Percentiles rank a stretch among this genome's conserved stretches.
These are phyloP conservation scores for Penicillium brasilianum DNA, from an alignment of 2,329 filamentous ascomycete genomes.

Conservation along the genomic window DNA sequence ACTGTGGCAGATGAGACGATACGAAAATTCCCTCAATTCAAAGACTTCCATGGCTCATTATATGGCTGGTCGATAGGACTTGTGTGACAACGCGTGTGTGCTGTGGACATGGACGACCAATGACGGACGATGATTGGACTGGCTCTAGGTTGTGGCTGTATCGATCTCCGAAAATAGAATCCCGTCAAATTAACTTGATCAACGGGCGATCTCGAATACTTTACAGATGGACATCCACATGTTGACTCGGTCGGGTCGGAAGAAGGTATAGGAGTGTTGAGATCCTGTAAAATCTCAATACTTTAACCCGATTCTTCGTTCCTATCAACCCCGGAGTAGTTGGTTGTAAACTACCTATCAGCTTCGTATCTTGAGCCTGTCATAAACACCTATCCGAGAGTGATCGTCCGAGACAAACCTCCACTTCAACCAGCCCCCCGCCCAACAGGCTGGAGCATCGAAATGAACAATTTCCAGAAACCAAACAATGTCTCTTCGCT, in stretches of 20 bases:
- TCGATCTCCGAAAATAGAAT: constrained; percentile 1
- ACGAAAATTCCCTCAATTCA: background rate
- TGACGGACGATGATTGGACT: background rate
- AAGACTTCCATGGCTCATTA: background rate
- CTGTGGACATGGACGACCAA: background rate
- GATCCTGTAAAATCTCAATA: too few species aligned
- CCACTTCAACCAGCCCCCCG: constrained; percentile 4
- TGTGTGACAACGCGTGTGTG: background rate
- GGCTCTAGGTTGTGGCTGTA: background rate
- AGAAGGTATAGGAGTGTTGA: background rate
- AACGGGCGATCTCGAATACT: background rate
- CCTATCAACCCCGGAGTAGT: too few species aligned
- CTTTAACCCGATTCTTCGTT: too few species aligned
- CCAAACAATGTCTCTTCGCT: background rate
- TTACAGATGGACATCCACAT: background rate
- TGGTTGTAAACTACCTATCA: too few species aligned
- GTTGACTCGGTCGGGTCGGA: background rate
- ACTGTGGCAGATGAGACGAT: background rate
- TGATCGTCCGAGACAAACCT: background rate
- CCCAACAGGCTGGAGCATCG: background rate
- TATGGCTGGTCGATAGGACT: background rate
- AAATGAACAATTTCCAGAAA: too few species aligned
- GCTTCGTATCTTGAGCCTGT: background rate
- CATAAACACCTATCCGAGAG: background rate
- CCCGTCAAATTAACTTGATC: background rate